Percentiles rank a stretch among this genome's conserved stretches.
These are phyloP conservation scores for Phialophora verrucosa DNA, from an alignment of 2,329 filamentous ascomycete genomes.

Conservation along the genomic window DNA sequence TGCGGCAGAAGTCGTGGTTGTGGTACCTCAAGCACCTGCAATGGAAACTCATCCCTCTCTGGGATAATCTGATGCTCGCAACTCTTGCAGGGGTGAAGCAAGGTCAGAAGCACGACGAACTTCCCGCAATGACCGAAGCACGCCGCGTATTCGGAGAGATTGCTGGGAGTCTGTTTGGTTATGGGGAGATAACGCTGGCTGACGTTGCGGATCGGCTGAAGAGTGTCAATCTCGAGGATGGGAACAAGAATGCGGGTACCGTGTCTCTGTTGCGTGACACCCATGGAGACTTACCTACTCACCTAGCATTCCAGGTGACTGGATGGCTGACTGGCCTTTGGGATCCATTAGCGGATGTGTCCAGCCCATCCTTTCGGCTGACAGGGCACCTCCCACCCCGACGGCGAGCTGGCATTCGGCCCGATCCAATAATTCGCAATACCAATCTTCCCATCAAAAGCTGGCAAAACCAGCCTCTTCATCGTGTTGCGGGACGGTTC, in stretches of 20 bases:
- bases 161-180: conserved; percentile 1
- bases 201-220: neutral
- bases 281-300: conserved; percentile 6
- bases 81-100: neutral
- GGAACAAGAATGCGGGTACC: neutral
- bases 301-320: conserved; percentile 14
- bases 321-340: conserved; percentile 21
- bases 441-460: neutral
- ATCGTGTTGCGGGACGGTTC: conserved; percentile 14
- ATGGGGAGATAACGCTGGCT: neutral
- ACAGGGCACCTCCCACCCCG: neutral
- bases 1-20: conserved; percentile 9
- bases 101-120: neutral
- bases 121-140: neutral
- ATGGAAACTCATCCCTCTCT: conserved; percentile 1
- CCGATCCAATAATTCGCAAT: conserved; percentile 4
- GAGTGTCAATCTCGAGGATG: neutral
- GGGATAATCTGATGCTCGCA: conserved; percentile 1
- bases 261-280: conserved; percentile 6
- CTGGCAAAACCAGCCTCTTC: conserved; percentile 14
- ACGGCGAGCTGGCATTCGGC: neutral
- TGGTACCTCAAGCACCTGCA: conserved; percentile 15
- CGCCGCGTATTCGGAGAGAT: neutral
- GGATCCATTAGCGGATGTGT: conserved; percentile 9
- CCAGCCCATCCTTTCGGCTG: neutral